Evolutionary conservation across 2,329 filamentous ascomycete genomes (phyloP).

Genomic region (Nemania sp.): DNA sequence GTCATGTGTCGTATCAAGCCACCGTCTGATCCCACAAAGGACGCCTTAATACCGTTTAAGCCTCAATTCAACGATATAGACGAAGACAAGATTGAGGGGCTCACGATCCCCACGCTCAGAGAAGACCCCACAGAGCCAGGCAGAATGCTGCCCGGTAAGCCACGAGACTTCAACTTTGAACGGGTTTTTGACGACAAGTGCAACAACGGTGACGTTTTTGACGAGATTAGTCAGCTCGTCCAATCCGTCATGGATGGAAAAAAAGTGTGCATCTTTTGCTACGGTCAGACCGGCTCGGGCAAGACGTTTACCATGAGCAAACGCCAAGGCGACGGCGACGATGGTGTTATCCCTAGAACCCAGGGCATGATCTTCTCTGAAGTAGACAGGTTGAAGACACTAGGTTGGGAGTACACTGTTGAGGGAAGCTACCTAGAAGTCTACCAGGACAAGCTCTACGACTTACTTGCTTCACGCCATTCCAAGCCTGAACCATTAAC

Average conservation of each 20-base stretch:
- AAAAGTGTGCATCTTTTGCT: conserved; percentile 99
- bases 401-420: conserved; percentile 95
- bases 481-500: conserved; percentile 76
- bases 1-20: conserved; percentile 98
- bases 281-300: conserved; percentile 95
- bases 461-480: conserved; percentile 75
- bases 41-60: conserved; percentile 76
- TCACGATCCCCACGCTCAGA: conserved; percentile 84
- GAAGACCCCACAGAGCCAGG: conserved; percentile 78
- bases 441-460: conserved; percentile 97
- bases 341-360: conserved; percentile 95
- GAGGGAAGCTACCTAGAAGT: conserved; percentile 97
- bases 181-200: conserved; percentile 85
- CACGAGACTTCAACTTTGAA: conserved; percentile 90
- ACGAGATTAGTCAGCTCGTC: conserved; percentile 95
- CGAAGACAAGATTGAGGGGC: conserved; percentile 86
- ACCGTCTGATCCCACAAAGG: conserved; percentile 68
- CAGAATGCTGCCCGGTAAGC: conserved; percentile 76
- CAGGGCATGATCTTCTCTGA: conserved; percentile 95
- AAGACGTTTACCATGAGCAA: conserved; percentile 92
- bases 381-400: conserved; percentile 83
- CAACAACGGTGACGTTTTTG: conserved; percentile 89
- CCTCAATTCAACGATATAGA: conserved; percentile 74
- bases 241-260: conserved; percentile 97
- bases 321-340: conserved; percentile 68